Conservation (phyloP, 768 basidiomycete genomes). For the Agrocybe chaxingu region DNA sequence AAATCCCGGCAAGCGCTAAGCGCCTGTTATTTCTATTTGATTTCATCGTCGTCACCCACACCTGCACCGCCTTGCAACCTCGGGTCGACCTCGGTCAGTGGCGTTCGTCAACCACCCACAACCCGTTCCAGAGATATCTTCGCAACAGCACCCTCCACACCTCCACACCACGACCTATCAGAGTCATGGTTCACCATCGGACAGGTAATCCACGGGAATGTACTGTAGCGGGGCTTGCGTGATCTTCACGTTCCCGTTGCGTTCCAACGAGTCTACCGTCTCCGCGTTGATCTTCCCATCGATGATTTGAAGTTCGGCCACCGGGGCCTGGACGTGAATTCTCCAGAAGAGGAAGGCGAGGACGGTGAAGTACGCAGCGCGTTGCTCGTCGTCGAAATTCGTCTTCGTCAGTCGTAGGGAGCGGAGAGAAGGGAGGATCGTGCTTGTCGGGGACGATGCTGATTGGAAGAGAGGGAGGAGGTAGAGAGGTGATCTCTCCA, state of each 20-base stretch:
- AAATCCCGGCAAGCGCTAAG: too few relatives aligned
- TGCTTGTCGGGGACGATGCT: neutral
- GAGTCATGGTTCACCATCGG: too few relatives aligned
- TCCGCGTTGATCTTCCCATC: slow-evolving; percentile 8
- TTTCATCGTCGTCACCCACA: too few relatives aligned
- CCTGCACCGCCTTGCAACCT: too few relatives aligned
- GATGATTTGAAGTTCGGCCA: slow-evolving; percentile 11
- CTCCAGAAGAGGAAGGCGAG: slow-evolving; percentile 14
- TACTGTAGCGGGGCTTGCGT: neutral
- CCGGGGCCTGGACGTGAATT: slow-evolving; percentile 1
- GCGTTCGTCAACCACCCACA: too few relatives aligned
- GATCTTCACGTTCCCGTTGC: slow-evolving; percentile 11
- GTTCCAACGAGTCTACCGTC: slow-evolving; percentile 1
- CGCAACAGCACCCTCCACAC: too few relatives aligned
- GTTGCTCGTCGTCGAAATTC: slow-evolving; percentile 10
- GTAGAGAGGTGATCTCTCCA: slow-evolving; percentile 14
- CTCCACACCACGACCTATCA: too few relatives aligned
- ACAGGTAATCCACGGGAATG: neutral
- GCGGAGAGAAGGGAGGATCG: slow-evolving; percentile 10
- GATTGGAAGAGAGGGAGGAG: slow-evolving; percentile 17
- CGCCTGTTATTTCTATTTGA: too few relatives aligned
- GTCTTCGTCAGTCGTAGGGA: slow-evolving; percentile 15
- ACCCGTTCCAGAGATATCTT: too few relatives aligned
- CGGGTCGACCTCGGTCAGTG: too few relatives aligned
- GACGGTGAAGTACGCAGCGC: slow-evolving; percentile 4